Conservation (phyloP, 2,329 filamentous ascomycete genomes). For the Keithomyces neogunnii region DNA sequence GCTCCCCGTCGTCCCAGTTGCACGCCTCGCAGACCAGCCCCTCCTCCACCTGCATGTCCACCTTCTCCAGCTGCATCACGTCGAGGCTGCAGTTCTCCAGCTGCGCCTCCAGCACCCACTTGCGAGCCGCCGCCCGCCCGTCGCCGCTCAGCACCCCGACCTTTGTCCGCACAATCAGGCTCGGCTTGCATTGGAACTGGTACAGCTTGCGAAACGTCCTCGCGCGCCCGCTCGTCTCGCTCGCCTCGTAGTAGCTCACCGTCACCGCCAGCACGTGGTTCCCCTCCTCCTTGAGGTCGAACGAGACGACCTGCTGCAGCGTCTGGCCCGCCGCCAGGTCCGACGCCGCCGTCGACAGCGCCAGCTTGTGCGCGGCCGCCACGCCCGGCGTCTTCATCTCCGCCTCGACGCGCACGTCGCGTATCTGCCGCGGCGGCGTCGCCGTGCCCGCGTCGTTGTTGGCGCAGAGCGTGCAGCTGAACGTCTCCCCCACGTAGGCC, state of each 20-base stretch:
- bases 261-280: slow-evolving; percentile 90
- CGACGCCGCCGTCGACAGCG: slow-evolving; percentile 32
- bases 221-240: slow-evolving; percentile 59
- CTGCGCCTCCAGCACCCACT: slow-evolving; percentile 84
- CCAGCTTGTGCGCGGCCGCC: slow-evolving; percentile 51
- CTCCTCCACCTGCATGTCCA: slow-evolving; percentile 44
- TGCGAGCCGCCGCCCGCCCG: slow-evolving; percentile 1
- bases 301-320: slow-evolving; percentile 72
- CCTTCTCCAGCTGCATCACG: slow-evolving; percentile 66
- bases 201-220: slow-evolving; percentile 92
- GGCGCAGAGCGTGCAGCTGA: slow-evolving; percentile 90
- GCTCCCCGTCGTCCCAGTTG: slow-evolving; percentile 43
- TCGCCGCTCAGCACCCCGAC: slow-evolving; percentile 50
- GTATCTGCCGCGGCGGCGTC: slow-evolving; percentile 43
- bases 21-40: slow-evolving; percentile 44
- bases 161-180: slow-evolving; percentile 86
- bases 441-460: slow-evolving; percentile 61
- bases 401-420: slow-evolving; percentile 73
- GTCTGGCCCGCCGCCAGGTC: slow-evolving; percentile 57
- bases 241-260: slow-evolving; percentile 86
- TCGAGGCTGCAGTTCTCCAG: slow-evolving; percentile 90
- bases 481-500: slow-evolving; percentile 91
- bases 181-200: slow-evolving; percentile 88
- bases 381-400: slow-evolving; percentile 87
- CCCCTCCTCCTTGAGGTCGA: slow-evolving; percentile 89